A percentile compares a stretch with the other conserved stretches of the same genome.
Evolutionary conservation across 2,329 filamentous ascomycete species (phyloP).

Genomic region (Tricladium varicosporioides): DNA sequence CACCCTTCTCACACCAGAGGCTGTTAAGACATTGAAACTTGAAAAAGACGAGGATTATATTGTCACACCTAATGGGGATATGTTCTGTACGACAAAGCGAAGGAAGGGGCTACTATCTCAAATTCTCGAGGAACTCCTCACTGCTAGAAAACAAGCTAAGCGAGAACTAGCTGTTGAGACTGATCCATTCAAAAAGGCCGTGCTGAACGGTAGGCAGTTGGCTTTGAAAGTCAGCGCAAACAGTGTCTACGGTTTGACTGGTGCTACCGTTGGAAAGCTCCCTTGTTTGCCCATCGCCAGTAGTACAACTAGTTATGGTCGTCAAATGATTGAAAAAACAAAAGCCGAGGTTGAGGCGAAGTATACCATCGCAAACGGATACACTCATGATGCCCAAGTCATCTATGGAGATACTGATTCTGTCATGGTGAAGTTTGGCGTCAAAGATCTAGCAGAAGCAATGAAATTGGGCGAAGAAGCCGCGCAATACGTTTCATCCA

Average conservation of each 20-base stretch:
- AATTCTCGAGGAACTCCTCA: constrained; percentile 89
- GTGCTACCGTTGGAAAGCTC: constrained; percentile 92
- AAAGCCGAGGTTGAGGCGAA: constrained; percentile 90
- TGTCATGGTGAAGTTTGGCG: constrained; percentile 99
- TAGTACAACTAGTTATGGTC: constrained; percentile 94
- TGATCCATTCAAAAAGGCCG: constrained; percentile 96
- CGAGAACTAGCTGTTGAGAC: constrained; percentile 84
- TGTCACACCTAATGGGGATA: constrained; percentile 88
- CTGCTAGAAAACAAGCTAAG: constrained; percentile 94
- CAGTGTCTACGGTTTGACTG: constrained; percentile 95
- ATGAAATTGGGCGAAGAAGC: constrained; percentile 98
- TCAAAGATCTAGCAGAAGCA: constrained; percentile 77
- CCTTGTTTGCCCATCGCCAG: constrained; percentile 94
- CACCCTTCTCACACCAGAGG: constrained; percentile 77
- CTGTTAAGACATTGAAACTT: constrained; percentile 72
- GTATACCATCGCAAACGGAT: constrained; percentile 92
- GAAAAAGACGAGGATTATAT: constrained; percentile 95
- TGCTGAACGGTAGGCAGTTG: constrained; percentile 93
- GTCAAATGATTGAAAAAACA: constrained; percentile 98
- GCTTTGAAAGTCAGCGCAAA: constrained; percentile 97
- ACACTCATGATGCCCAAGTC: constrained; percentile 90
- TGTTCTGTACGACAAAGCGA: constrained; percentile 84
- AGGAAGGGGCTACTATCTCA: constrained; percentile 90
- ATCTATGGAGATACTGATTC: constrained; percentile 99
- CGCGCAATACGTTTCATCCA: constrained; percentile 80